Conservation (phyloP, 441 rosid genomes). For the Populus tomentosa region DNA sequence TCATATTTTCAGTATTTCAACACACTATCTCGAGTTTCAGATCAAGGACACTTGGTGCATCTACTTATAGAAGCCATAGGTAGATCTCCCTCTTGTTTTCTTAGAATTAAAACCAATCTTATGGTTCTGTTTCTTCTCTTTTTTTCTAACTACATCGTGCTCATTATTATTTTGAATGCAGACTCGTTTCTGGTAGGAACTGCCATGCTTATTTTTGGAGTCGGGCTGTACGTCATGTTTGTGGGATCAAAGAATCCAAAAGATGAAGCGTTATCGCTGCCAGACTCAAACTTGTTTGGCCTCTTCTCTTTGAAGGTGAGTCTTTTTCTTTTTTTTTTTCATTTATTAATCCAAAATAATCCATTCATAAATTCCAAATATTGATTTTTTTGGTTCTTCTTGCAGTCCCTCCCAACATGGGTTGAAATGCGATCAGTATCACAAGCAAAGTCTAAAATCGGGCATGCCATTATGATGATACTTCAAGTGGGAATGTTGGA, state of each 20-base stretch:
- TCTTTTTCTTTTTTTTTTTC: not conserved
- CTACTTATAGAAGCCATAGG: slow-evolving; percentile 62
- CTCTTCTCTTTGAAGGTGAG: slow-evolving; percentile 44
- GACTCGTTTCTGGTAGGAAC: slow-evolving; percentile 68
- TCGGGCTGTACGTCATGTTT: slow-evolving; percentile 56
- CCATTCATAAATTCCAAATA: not conserved
- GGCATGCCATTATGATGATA: slow-evolving; percentile 64
- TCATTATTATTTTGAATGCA: slow-evolving; percentile 20
- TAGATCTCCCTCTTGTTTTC: slow-evolving; percentile 9
- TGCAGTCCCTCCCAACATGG: slow-evolving; percentile 55
- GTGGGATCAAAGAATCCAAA: slow-evolving; percentile 36
- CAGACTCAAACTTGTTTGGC: slow-evolving; percentile 49
- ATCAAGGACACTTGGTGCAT: slow-evolving; percentile 40
- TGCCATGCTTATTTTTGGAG: slow-evolving; percentile 59
- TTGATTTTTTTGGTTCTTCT: not conserved
- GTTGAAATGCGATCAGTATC: slow-evolving; percentile 46
- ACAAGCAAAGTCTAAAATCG: slow-evolving; percentile 61
- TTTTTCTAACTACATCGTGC: not conserved
- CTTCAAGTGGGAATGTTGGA: slow-evolving; percentile 72
- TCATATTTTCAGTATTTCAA: slow-evolving; percentile 47
- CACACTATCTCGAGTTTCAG: slow-evolving; percentile 27
- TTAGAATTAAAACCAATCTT: not conserved
- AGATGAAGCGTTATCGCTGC: slow-evolving; percentile 22
- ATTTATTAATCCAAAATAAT: not conserved
- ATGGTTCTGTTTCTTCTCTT: not conserved